A percentile compares a stretch with the other conserved stretches of the same genome.
phyloP scores from a whole-genome alignment of 129 eudicot species.

The Logfia minima region DNA sequence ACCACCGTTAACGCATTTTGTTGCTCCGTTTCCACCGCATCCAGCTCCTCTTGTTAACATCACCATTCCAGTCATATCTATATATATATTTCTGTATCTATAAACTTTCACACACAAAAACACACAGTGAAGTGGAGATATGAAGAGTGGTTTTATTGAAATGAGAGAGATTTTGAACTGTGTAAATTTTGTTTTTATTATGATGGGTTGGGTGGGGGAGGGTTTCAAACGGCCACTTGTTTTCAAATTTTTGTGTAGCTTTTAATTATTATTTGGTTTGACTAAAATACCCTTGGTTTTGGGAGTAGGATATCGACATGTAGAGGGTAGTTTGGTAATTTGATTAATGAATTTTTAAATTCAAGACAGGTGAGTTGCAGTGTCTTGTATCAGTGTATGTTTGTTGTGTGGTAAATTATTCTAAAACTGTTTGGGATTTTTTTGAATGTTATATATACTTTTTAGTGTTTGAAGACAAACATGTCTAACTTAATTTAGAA shows the following conservation, averaged over 20 bases:
- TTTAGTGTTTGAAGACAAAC: too few species aligned
- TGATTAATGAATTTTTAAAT: background rate
- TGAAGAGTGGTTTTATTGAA: constrained; percentile 4
- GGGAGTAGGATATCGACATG: too few species aligned
- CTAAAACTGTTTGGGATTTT: too few species aligned
- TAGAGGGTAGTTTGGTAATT: too few species aligned
- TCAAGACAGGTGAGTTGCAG: background rate
- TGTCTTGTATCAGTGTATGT: too few species aligned
- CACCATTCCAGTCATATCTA: constrained; percentile 59
- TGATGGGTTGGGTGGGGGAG: background rate
- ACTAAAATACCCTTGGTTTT: constrained; percentile 27
- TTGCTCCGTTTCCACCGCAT: constrained; percentile 46
- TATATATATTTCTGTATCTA: constrained; percentile 8
- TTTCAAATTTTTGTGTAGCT: constrained; percentile 38
- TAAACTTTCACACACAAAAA: background rate
- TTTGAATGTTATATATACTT: too few species aligned
- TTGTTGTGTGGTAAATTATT: too few species aligned
- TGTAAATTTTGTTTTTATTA: constrained; percentile 31
- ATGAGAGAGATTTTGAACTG: constrained; percentile 36
- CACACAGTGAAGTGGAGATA: background rate
- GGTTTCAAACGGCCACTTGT: constrained; percentile 72
- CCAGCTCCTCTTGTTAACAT: constrained; percentile 69
- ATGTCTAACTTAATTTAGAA: too few species aligned
- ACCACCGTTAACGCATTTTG: constrained; percentile 16
- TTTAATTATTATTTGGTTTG: constrained; percentile 14